phyloP scores from a whole-genome alignment of 345 rosid genomes.

The Populus nigra region DNA sequence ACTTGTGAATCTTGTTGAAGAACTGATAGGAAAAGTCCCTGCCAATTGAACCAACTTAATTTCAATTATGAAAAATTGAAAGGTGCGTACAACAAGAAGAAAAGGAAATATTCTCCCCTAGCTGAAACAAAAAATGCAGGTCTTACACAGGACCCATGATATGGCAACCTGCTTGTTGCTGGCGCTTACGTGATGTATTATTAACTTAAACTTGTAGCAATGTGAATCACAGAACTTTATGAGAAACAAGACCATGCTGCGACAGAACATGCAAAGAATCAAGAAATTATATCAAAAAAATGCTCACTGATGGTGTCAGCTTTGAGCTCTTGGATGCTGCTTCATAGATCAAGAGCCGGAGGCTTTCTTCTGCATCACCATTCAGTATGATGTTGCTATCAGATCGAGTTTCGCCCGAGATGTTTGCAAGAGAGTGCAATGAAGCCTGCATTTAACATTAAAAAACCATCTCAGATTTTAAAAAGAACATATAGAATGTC shows the following conservation, averaged over 20 bases:
- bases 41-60: slow-evolving; percentile 26
- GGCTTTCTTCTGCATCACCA: slow-evolving; percentile 73
- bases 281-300: not conserved
- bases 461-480: slow-evolving; percentile 13
- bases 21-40: slow-evolving; percentile 74
- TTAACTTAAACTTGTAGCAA: not conserved
- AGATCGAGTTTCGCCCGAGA: slow-evolving; percentile 65
- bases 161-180: not conserved
- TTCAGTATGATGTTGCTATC: slow-evolving; percentile 45
- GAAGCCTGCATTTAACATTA: slow-evolving; percentile 61
- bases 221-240: not conserved
- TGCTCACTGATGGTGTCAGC: slow-evolving; percentile 74
- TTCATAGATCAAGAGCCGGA: slow-evolving; percentile 61
- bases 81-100: not conserved
- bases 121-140: not conserved
- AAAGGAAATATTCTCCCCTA: too few relatives aligned
- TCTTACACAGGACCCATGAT: not conserved
- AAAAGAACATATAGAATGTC: not conserved
- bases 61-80: not conserved
- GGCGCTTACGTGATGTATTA: too few relatives aligned
- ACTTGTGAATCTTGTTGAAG: slow-evolving; percentile 78
- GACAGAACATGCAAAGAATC: not conserved
- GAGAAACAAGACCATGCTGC: not conserved
- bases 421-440: slow-evolving; percentile 71
- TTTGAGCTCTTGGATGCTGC: slow-evolving; percentile 73